Evolutionary conservation across 805 yeast genomes (phyloP), one percentile per base, ranked within the genome.

Genomic region (Nadsonia fulvescens): DNA sequence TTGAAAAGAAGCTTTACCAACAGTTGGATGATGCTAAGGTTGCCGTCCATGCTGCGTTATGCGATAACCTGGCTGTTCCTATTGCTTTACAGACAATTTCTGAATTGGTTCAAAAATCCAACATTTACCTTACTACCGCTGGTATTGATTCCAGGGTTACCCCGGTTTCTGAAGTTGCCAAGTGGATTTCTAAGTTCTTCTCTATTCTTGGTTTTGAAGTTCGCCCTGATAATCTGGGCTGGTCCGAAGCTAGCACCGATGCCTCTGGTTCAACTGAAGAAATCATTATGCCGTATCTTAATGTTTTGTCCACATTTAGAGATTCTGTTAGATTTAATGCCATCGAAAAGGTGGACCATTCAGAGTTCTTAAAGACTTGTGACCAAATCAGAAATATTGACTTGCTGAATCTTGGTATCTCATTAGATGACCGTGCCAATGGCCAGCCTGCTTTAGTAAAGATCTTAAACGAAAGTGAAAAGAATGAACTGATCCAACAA

Each of bases 61-160:
- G 92, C 52, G 98, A 89, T 46, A 89, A 81, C 46, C 58, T 89
- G 35, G 53, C 83, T 3, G 75, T 89, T 2, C 89, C 93, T 12
- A 60, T 54, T 30, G 94, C 72, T 0, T 49, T 89, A 31, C 66
- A 74, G 36, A 44, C 56, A 1, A 40, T 89, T 25, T 53, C 63
- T 33, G 91, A 76, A 10, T 53, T 89, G 30, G 72, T 86, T 4
- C 66, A 74, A 15, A 61, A 58, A 30, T 44, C 78, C 5, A 86
- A 89, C 47, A 63, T 68, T 18, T 89, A 86, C 45, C 67, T 83
- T 22, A 46, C 67, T 6, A 47, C 44, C 13, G 61, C 64, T 4
- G 56, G 60, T 5, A 36, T 54, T 8, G 68, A 62, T 10, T 38
- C 70, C 25, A 61, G 65, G 40, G 61, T 75, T 21, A 92, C 79